These are phyloP conservation scores for Acanthamoeba rhysodes DNA, from an alignment of 208 protist genomes.

Conservation along the genomic window DNA sequence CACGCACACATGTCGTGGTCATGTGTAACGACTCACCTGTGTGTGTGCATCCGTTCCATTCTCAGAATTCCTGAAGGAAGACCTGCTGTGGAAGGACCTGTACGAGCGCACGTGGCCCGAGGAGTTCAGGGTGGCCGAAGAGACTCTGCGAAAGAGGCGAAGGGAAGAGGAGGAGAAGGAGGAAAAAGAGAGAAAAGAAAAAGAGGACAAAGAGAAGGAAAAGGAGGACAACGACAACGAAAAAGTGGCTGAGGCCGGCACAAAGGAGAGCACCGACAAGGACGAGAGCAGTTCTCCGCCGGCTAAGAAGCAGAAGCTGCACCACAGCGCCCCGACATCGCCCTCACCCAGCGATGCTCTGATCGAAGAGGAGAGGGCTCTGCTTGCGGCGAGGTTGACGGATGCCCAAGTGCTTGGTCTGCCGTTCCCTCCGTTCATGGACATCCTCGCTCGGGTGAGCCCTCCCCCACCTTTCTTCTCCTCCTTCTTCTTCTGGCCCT, in stretches of 20 bases:
- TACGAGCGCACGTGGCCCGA: neutral
- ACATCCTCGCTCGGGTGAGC: neutral
- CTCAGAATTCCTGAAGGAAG: neutral
- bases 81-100: neutral
- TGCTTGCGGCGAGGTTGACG: neutral
- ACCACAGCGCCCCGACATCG: neutral
- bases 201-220: neutral
- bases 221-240: neutral
- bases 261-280: too few species aligned
- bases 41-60: neutral
- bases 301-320: neutral
- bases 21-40: too few species aligned
- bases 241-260: too few species aligned
- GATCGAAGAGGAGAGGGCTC: neutral
- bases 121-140: neutral
- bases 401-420: too few species aligned
- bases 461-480: neutral
- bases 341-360: neutral
- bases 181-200: neutral
- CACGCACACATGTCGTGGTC: too few species aligned
- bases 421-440: slow-evolving; percentile 5
- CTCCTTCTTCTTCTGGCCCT: neutral
- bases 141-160: neutral
- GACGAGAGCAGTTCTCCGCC: neutral
- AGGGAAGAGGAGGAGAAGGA: neutral